A percentile compares a stretch with the other conserved stretches of the same genome.
Conservation (phyloP, 257 asterid genomes). For the Asclepias syriaca region DNA sequence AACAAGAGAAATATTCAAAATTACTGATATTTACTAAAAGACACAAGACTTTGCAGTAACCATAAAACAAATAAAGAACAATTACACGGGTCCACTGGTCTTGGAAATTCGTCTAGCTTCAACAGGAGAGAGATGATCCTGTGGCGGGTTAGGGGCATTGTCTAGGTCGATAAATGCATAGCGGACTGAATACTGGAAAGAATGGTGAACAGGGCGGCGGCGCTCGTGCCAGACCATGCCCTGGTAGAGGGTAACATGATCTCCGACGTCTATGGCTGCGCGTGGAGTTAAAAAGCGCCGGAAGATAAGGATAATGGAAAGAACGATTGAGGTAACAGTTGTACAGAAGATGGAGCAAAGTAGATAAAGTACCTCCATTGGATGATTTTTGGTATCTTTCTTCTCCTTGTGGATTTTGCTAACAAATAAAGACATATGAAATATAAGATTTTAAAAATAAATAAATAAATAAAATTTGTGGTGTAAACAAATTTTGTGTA, state of each 20-base stretch:
- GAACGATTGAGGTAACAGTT: constrained; percentile 37
- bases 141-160: constrained; percentile 34
- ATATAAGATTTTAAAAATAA: too few relatives aligned
- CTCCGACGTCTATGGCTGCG: constrained; percentile 7
- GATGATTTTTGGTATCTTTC: not conserved
- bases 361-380: constrained; percentile 71
- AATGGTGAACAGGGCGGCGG: constrained; percentile 85
- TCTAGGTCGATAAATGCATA: constrained; percentile 85
- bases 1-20: not conserved
- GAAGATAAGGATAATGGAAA: constrained; percentile 56
- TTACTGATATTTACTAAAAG: not conserved
- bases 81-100: constrained; percentile 80
- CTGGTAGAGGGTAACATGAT: constrained; percentile 43
- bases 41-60: constrained; percentile 1
- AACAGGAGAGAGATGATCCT: constrained; percentile 55
- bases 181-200: constrained; percentile 73
- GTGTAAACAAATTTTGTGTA: too few relatives aligned
- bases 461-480: too few relatives aligned
- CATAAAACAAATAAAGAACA: not conserved
- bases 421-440: too few relatives aligned
- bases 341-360: constrained; percentile 54
- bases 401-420: not conserved
- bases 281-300: constrained; percentile 28
- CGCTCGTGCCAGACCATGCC: constrained; percentile 97
- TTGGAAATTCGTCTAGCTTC: constrained; percentile 57